phyloP scores from a whole-genome alignment of 1,284 basidiomycete genomes.

The Heliocybe sulcata region DNA sequence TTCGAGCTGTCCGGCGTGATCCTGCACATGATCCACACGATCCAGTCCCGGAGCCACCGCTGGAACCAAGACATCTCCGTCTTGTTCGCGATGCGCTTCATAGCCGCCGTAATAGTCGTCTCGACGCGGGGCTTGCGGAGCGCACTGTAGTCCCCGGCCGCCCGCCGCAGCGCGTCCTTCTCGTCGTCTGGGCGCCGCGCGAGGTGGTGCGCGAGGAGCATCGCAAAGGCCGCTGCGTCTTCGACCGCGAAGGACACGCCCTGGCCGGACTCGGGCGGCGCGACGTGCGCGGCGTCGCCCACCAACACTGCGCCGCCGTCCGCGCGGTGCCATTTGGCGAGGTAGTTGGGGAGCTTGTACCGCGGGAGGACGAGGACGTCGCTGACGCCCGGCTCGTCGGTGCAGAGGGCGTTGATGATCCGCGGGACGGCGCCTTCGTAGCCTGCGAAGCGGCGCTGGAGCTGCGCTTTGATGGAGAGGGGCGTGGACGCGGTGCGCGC shows the following conservation, averaged over 20 bases:
- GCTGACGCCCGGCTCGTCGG: neutral
- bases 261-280: conserved; percentile 31
- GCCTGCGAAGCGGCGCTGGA: conserved; percentile 17
- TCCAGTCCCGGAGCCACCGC: conserved; percentile 23
- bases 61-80: conserved; percentile 19
- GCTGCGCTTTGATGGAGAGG: conserved; percentile 19
- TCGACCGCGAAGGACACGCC: conserved; percentile 30
- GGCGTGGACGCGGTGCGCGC: conserved; percentile 16
- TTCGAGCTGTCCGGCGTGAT: neutral
- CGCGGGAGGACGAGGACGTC: conserved; percentile 23
- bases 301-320: conserved; percentile 26
- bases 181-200: conserved; percentile 11
- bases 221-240: conserved; percentile 25
- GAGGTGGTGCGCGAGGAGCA: conserved; percentile 24
- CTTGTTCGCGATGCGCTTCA: conserved; percentile 21
- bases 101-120: conserved; percentile 24
- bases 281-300: conserved; percentile 31
- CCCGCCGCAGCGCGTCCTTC: conserved; percentile 12
- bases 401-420: conserved; percentile 18
- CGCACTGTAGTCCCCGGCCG: conserved; percentile 20
- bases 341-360: conserved; percentile 24
- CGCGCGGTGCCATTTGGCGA: conserved; percentile 21
- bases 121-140: conserved; percentile 25
- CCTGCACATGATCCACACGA: conserved; percentile 25
- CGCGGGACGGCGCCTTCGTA: neutral